Evolutionary conservation across 805 yeast species (phyloP).

Genomic region (Suhomyces vadensis): DNA sequence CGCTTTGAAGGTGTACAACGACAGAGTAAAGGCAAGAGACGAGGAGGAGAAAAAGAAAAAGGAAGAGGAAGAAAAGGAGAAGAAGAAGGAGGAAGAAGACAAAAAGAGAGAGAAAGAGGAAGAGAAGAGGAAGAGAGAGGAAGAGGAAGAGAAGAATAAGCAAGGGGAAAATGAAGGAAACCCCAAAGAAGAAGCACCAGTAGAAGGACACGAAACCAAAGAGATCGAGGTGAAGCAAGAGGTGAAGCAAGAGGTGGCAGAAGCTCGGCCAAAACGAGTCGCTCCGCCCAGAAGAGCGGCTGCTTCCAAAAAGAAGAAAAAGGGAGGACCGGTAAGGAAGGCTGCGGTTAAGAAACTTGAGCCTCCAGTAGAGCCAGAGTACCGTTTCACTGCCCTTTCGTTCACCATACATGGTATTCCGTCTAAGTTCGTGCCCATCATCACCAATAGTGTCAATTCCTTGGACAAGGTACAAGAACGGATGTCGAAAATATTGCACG

Average conservation of each 20-base stretch:
- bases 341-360: slow-evolving; percentile 23
- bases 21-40: slow-evolving; percentile 26
- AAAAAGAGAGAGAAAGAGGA: slow-evolving; percentile 24
- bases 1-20: slow-evolving; percentile 30
- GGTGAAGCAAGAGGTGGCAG: not conserved
- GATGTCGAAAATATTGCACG: slow-evolving; percentile 61
- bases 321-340: slow-evolving; percentile 13
- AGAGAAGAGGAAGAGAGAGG: slow-evolving; percentile 15
- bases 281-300: slow-evolving; percentile 10
- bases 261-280: slow-evolving; percentile 7
- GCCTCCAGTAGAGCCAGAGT: slow-evolving; percentile 45
- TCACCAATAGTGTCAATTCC: slow-evolving; percentile 64
- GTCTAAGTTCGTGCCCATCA: slow-evolving; percentile 58
- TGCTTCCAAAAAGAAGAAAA: slow-evolving; percentile 11
- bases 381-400: slow-evolving; percentile 61
- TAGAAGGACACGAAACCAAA: not conserved
- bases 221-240: not conserved
- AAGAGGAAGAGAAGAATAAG: slow-evolving; percentile 13
- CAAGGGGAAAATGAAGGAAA: slow-evolving; percentile 13
- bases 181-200: not conserved
- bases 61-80: slow-evolving; percentile 28
- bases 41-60: slow-evolving; percentile 23
- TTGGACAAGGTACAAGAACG: slow-evolving; percentile 53
- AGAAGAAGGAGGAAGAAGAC: slow-evolving; percentile 18
- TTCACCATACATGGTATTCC: slow-evolving; percentile 68